These are phyloP conservation scores for Elsinoe ampelina DNA, from an alignment of 2,329 filamentous ascomycete species.

Conservation along the genomic window DNA sequence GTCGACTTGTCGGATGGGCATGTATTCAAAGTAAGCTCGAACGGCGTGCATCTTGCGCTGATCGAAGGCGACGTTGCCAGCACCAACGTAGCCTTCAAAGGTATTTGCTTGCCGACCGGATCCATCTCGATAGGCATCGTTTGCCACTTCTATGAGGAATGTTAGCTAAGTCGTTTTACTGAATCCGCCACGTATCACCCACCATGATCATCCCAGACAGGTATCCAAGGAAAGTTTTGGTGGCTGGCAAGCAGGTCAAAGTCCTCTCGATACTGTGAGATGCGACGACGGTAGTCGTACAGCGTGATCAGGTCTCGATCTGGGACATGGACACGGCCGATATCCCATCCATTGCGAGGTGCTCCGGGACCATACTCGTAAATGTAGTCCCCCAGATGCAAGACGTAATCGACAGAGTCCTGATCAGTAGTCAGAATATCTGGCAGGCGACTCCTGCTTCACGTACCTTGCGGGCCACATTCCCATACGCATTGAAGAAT, in stretches of 20 bases:
- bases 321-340: constrained; percentile 24
- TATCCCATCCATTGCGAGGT: constrained; percentile 28
- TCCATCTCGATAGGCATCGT: constrained; percentile 36
- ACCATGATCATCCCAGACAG: constrained; percentile 31
- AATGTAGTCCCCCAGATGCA: constrained; percentile 35
- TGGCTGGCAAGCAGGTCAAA: constrained; percentile 32
- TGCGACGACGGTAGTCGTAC: constrained; percentile 37
- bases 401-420: constrained; percentile 34
- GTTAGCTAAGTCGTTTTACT: neutral
- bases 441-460: constrained; percentile 2
- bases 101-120: constrained; percentile 34
- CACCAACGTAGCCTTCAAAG: constrained; percentile 32
- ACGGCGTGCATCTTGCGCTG: constrained; percentile 41
- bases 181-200: neutral
- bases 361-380: constrained; percentile 33
- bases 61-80: constrained; percentile 33
- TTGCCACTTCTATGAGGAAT: constrained; percentile 25
- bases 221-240: constrained; percentile 35
- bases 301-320: constrained; percentile 32
- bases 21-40: constrained; percentile 36
- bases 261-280: constrained; percentile 34
- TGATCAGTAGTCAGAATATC: constrained; percentile 17
- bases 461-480: constrained; percentile 14
- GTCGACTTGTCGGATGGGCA: constrained; percentile 35
- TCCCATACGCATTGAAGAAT: constrained; percentile 23